Evolutionary conservation across 2,329 filamentous ascomycete species (phyloP).

Genomic region (Penicillium sp.): DNA sequence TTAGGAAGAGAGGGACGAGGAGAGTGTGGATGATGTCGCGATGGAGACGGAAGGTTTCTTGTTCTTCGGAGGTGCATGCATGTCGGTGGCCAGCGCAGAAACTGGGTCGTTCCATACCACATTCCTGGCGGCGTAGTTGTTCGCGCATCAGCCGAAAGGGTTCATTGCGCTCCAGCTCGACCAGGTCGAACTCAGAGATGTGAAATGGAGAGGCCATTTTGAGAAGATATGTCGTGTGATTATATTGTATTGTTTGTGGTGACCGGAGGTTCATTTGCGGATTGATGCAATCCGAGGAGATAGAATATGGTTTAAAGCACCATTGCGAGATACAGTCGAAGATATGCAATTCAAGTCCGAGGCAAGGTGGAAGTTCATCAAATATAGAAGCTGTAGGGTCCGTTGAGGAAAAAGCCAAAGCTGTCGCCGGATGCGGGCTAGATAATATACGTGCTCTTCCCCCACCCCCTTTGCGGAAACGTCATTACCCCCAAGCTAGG

Average conservation of each 20-base stretch:
- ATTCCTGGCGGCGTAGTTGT: conserved; percentile 35
- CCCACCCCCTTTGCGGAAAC: conserved; percentile 25
- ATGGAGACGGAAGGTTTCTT: conserved; percentile 47
- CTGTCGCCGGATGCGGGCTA: conserved; percentile 19
- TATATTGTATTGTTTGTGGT: not conserved
- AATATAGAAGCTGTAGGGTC: conserved; percentile 7
- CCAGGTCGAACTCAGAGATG: conserved; percentile 31
- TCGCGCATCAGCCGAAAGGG: conserved; percentile 35
- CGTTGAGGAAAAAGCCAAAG: not conserved
- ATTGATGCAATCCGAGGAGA: not conserved
- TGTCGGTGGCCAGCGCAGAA: conserved; percentile 38
- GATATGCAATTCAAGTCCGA: not conserved
- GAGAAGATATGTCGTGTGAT: not conserved
- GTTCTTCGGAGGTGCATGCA: conserved; percentile 30
- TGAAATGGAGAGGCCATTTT: conserved; percentile 33
- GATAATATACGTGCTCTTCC: conserved; percentile 13
- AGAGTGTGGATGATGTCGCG: conserved; percentile 59
- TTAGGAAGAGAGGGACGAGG: conserved; percentile 55
- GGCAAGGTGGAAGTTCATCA: not conserved
- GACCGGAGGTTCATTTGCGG: not conserved
- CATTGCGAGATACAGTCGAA: conserved; percentile 9
- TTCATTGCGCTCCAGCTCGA: conserved; percentile 35
- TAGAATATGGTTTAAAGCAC: conserved; percentile 11
- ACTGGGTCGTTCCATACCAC: conserved; percentile 36
- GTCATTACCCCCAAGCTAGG: conserved; percentile 18